A percentile compares a stretch with the other conserved stretches of the same genome.
These are phyloP conservation scores for Aspergillus felis DNA, from an alignment of 2,329 filamentous ascomycete genomes.

Conservation along the genomic window DNA sequence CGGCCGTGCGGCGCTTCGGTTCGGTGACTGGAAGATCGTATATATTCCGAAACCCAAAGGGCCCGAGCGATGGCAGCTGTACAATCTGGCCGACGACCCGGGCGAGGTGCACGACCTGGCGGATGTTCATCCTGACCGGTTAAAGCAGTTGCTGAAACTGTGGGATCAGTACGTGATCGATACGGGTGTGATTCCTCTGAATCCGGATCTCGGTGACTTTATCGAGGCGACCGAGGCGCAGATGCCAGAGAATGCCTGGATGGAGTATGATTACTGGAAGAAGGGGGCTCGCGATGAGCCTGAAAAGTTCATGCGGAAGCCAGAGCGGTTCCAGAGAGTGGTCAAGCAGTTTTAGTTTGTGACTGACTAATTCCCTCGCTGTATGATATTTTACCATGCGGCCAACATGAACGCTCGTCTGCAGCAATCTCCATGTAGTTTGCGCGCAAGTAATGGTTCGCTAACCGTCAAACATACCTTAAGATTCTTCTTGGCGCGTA, in stretches of 20 bases:
- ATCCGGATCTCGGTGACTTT: constrained; percentile 56
- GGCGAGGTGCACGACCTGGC: constrained; percentile 49
- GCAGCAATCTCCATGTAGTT: not conserved
- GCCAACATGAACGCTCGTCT: not conserved
- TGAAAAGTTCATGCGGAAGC: constrained; percentile 40
- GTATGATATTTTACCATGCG: not conserved
- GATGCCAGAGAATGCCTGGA: constrained; percentile 64
- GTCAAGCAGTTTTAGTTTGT: constrained; percentile 31
- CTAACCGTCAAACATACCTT: not conserved
- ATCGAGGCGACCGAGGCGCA: constrained; percentile 60
- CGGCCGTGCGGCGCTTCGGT: constrained; percentile 52
- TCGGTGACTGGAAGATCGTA: constrained; percentile 56
- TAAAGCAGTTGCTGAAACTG: constrained; percentile 48
- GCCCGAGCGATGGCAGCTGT: constrained; percentile 55
- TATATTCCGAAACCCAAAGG: constrained; percentile 56
- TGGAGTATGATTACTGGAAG: constrained; percentile 64
- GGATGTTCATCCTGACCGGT: constrained; percentile 38
- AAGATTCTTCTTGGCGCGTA: not conserved
- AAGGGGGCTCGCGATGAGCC: constrained; percentile 49
- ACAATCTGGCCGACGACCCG: constrained; percentile 50
- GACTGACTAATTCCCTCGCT: not conserved
- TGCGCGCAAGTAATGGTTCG: not conserved
- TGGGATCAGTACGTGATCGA: constrained; percentile 59
- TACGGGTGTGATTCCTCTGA: constrained; percentile 57
- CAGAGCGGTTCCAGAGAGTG: constrained; percentile 31